Base-by-base conservation (phyloP, 2,329 filamentous ascomycete genomes). In the Ophiostoma tasmaniense region DNA sequence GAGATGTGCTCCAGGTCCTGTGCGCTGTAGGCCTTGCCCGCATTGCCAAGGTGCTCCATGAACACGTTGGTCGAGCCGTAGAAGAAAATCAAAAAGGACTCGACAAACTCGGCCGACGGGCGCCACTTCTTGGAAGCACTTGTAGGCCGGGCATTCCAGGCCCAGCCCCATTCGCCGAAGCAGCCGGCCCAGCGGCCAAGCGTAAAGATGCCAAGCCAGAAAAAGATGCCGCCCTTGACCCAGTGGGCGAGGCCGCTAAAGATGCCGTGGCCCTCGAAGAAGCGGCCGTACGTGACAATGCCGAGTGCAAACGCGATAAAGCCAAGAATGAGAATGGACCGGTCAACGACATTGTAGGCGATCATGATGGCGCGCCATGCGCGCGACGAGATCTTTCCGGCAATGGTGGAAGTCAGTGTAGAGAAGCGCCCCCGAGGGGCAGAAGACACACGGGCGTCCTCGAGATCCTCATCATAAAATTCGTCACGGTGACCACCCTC, bases 171-270 rank as follows among this genome's bases (percentile, higher is more conserved):
- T 71, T 97, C 91, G 70, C 90, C 89, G 77, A 96, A 98, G 77
- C 90, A 91, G 33, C 94, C 94, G 75, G 93, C 87, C 90, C 92
- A 97, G 69, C 94, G 89, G 37, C 92, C 93, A 3, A 98, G 83
- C 0, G 92, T 96, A 71, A 97, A 80, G 25, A 97, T 79, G 10
- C 94, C 94, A 72, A 96, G 91, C 89, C 92, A 95, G 80, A 97
- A 92, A 82, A 98, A 98, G 68, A 98, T 90, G 3, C 91, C 91
- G 64, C 94, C 94, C 77, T 98, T 98, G 77, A 97, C 88, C 81
- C 92, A 97, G 76, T 98, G 94, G 8, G 94, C 94, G 59, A 97
- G 83, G 1, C 94, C 92, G 73, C 89, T 93, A 81, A 94, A 96
- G 69, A 97, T 81, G 2, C 82, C 82, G 28, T 78, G 77, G 5